Evolutionary conservation across 306 rosid genomes (phyloP).

Genomic region (Dryas alaskensis): DNA sequence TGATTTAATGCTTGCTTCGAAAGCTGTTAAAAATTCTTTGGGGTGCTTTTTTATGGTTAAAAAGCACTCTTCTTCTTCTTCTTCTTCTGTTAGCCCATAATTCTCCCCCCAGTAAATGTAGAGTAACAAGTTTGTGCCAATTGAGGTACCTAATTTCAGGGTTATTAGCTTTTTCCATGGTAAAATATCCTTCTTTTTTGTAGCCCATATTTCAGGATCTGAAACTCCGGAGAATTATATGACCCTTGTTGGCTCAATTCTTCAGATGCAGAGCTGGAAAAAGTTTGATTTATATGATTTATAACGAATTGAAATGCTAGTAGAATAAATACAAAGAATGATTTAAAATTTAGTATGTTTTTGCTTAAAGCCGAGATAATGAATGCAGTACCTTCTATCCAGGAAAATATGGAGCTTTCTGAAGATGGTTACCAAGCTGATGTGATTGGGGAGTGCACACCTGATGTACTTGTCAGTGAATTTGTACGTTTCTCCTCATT

Average conservation of each 20-base stretch:
- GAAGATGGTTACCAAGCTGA: constrained; percentile 82
- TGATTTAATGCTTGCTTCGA: background rate
- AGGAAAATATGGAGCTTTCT: constrained; percentile 76
- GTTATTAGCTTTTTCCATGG: background rate
- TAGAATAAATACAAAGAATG: background rate
- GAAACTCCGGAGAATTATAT: too few species aligned
- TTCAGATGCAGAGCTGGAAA: background rate
- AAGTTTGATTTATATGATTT: background rate
- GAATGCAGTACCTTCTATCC: constrained; percentile 34
- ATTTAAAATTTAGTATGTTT: background rate
- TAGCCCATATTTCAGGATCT: background rate
- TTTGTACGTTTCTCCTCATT: constrained; percentile 51
- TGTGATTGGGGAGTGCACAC: constrained; percentile 89
- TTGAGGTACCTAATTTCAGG: background rate
- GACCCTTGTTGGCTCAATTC: background rate
- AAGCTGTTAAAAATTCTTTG: background rate
- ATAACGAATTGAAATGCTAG: background rate
- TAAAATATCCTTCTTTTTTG: background rate
- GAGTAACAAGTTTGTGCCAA: background rate
- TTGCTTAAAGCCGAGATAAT: constrained; percentile 13
- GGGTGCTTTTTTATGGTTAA: background rate
- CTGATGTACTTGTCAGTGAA: constrained; percentile 85
- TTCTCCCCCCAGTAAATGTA: background rate
- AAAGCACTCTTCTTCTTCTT: background rate
- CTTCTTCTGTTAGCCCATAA: background rate